Base-by-base conservation (phyloP, 1,284 basidiomycete genomes). In the Flammula alnicola region DNA sequence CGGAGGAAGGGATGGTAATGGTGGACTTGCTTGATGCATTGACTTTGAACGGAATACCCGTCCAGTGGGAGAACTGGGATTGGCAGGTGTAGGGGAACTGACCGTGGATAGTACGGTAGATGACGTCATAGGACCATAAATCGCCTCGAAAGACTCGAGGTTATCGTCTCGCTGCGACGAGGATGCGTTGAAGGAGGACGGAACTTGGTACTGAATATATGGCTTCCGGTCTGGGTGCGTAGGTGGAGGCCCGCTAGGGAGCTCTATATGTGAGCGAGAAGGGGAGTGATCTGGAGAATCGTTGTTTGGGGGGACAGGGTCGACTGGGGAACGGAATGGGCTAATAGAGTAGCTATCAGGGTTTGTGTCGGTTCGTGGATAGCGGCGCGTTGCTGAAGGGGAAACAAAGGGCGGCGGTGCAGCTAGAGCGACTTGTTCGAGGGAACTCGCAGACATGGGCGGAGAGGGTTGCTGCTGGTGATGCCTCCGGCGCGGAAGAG, bases 201-300 rank as follows among this genome's bases (percentile, higher is more conserved):
- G 51, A 1, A 43, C 32, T 12, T 58, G 55, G 41, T 56, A 56
- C 17, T 55, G 41, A 11, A 53, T n/a, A 29, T 52, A 46, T 30
- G 54, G 47, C 23, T 79, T 77, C 23, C 81, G 76, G 53, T 79
- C 78, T 0, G 86, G 85, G 60, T 88, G 86, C 4, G 65, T 78
- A 0, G 83, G 83, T 0, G 83, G 81, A 0, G 74, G 68, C 3
- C 46, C 55, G 26, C 47, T 44, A 2, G 55, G 32, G 16, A 50
- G 9, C n/a, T 49, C 32, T 23, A 40, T 26, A 10, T 42, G 16
- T 10, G 39, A 5, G 4, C 35, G 35, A 12, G 48, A 19, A 6
- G 50, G 49, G 3, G 56, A 52, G 27, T 38, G 32, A 7, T 51
- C 22, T 4, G 52, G 42, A 4, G 49, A 44, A 5, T 44, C 44